These are phyloP conservation scores for Niebla homalea DNA, from an alignment of 495 filamentous ascomycete genomes.

Conservation along the genomic window DNA sequence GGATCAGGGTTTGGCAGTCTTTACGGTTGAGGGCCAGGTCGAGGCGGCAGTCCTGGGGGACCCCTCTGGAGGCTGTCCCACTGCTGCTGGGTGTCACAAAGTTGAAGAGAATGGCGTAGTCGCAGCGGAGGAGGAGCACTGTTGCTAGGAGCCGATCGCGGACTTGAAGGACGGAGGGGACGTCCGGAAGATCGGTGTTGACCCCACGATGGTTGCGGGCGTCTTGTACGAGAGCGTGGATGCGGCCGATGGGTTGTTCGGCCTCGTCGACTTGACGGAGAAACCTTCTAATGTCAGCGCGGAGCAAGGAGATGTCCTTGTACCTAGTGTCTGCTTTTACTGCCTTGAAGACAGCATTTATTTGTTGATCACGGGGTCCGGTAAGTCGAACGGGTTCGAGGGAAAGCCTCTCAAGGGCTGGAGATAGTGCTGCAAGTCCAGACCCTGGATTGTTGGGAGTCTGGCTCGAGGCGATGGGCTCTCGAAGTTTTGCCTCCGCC, in stretches of 20 bases:
- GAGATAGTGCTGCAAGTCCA: slow-evolving; percentile 6
- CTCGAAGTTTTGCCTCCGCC: slow-evolving; percentile 21
- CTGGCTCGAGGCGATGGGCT: background rate
- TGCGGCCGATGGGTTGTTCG: slow-evolving; percentile 49
- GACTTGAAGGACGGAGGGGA: slow-evolving; percentile 24
- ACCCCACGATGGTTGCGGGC: slow-evolving; percentile 27
- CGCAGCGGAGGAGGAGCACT: slow-evolving; percentile 39
- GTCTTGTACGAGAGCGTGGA: slow-evolving; percentile 39
- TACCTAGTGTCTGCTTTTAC: background rate
- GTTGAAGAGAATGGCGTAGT: slow-evolving; percentile 41
- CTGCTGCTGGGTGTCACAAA: slow-evolving; percentile 24
- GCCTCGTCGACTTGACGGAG: slow-evolving; percentile 29
- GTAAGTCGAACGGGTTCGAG: slow-evolving; percentile 1
- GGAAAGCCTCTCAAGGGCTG: slow-evolving; percentile 6
- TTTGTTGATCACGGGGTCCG: slow-evolving; percentile 5
- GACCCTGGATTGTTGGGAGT: background rate
- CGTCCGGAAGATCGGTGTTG: slow-evolving; percentile 27
- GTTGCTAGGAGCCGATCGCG: slow-evolving; percentile 30
- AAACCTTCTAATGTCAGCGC: slow-evolving; percentile 31
- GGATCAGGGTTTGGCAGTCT: slow-evolving; percentile 8
- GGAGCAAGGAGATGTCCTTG: slow-evolving; percentile 19
- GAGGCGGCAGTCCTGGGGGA: background rate
- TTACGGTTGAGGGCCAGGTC: slow-evolving; percentile 2
- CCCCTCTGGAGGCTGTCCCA: background rate
- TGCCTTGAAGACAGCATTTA: slow-evolving; percentile 3